Evolutionary conservation across 805 yeast genomes (phyloP).

Genomic region (Metschnikowia baotianmanensis): DNA sequence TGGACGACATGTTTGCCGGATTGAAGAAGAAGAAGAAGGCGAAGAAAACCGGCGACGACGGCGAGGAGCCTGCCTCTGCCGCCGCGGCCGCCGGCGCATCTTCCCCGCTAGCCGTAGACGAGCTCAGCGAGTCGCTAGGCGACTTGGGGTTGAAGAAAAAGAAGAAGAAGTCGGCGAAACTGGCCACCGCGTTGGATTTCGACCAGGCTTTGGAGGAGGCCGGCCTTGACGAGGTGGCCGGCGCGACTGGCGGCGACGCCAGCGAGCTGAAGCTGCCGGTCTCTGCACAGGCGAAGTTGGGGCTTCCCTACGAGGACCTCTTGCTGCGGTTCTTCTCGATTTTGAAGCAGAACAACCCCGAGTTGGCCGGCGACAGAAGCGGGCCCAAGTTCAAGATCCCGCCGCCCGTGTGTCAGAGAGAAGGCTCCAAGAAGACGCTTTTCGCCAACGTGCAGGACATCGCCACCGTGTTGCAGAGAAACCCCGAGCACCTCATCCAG

Average conservation of each 20-base stretch:
- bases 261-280: conserved; percentile 18
- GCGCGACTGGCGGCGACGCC: conserved; percentile 24
- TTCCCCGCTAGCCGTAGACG: conserved; percentile 31
- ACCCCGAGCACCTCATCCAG: conserved; percentile 95
- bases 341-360: conserved; percentile 92
- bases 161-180: conserved; percentile 54
- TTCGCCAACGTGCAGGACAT: conserved; percentile 96
- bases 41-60: conserved; percentile 13
- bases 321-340: conserved; percentile 83
- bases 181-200: conserved; percentile 68
- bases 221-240: conserved; percentile 59
- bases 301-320: conserved; percentile 71
- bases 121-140: conserved; percentile 36
- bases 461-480: conserved; percentile 89
- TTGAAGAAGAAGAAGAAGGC: conserved; percentile 62
- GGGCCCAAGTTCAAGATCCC: conserved; percentile 94
- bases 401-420: conserved; percentile 95
- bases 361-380: conserved; percentile 93
- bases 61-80: conserved; percentile 7
- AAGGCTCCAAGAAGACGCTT: conserved; percentile 94
- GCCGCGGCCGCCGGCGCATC: conserved; percentile 21
- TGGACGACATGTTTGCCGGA: conserved; percentile 67
- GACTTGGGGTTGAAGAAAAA: conserved; percentile 64
- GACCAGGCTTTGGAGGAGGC: conserved; percentile 89
- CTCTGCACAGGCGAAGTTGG: conserved; percentile 41